Conservation (phyloP, 129 eudicot species). For the Tagetes patula region DNA sequence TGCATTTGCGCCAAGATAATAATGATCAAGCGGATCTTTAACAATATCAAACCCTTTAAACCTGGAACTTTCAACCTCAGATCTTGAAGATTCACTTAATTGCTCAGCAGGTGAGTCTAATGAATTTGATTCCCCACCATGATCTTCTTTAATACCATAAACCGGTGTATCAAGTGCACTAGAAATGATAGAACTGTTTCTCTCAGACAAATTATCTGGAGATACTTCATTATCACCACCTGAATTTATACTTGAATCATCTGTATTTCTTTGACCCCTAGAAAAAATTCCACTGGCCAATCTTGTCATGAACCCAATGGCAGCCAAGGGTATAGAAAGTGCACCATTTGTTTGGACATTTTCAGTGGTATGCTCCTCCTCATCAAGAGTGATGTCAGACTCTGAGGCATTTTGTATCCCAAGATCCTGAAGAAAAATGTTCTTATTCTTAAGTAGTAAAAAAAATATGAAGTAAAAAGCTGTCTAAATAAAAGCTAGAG, state of each 20-base stretch:
- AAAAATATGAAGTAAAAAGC: background rate
- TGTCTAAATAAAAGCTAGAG: background rate
- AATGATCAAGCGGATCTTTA: slow-evolving; percentile 83
- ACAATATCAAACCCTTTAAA: slow-evolving; percentile 89
- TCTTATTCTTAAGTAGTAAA: background rate
- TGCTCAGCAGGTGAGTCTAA: slow-evolving; percentile 42
- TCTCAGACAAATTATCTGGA: slow-evolving; percentile 22
- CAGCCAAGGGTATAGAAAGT: slow-evolving; percentile 77
- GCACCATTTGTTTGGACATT: slow-evolving; percentile 66
- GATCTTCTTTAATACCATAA: slow-evolving; percentile 36
- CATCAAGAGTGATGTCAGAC: slow-evolving; percentile 43
- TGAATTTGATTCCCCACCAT: slow-evolving; percentile 39
- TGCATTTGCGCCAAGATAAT: slow-evolving; percentile 58
- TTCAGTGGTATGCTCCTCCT: slow-evolving; percentile 50
- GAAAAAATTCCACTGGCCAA: slow-evolving; percentile 87
- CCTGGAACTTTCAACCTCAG: slow-evolving; percentile 36
- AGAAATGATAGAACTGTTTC: slow-evolving; percentile 34
- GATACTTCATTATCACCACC: slow-evolving; percentile 45
- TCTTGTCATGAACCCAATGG: slow-evolving; percentile 73
- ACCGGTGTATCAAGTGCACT: slow-evolving; percentile 33
- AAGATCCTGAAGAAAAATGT: slow-evolving; percentile 47
- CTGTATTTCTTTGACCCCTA: slow-evolving; percentile 58
- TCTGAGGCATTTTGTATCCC: slow-evolving; percentile 36
- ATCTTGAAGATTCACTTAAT: slow-evolving; percentile 32
- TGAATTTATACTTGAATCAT: slow-evolving; percentile 32